Percentiles rank a stretch among this genome's conserved stretches.
Evolutionary conservation across 225 moss, liverwort and hornwort species (phyloP).

Genomic region (Rhytidiadelphus loreus): DNA sequence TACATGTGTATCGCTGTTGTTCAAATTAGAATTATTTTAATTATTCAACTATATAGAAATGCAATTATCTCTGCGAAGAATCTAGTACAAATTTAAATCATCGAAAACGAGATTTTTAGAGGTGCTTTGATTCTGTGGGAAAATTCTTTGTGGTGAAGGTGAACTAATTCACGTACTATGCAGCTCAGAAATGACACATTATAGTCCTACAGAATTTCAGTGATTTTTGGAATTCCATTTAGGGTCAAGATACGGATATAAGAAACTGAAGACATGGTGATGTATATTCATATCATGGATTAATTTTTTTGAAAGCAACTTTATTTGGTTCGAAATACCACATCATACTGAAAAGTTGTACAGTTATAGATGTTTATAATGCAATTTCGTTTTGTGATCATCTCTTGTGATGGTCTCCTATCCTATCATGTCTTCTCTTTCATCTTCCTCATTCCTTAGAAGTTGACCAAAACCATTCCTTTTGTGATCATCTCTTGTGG

Average conservation of each 20-base stretch:
- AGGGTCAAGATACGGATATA: too few relatives aligned
- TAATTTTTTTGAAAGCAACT: neutral
- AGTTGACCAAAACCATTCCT: neutral
- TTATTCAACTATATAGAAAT: neutral
- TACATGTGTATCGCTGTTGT: neutral
- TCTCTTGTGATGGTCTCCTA: too few relatives aligned
- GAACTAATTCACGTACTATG: neutral
- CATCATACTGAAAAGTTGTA: neutral
- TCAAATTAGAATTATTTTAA: too few relatives aligned
- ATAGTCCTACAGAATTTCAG: neutral
- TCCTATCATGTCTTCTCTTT: too few relatives aligned
- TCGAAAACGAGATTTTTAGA: neutral
- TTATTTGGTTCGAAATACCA: neutral
- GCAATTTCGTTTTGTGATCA: neutral
- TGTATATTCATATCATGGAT: neutral
- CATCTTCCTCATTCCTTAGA: neutral
- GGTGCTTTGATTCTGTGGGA: neutral
- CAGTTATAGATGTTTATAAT: too few relatives aligned
- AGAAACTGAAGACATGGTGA: neutral
- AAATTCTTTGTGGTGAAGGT: neutral
- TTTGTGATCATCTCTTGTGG: too few relatives aligned
- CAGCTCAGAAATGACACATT: neutral
- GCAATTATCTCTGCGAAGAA: too few relatives aligned
- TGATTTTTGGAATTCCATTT: neutral
- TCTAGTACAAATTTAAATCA: neutral